Evolutionary conservation across 768 basidiomycete species (phyloP).

Genomic region (Hericium coralloides): DNA sequence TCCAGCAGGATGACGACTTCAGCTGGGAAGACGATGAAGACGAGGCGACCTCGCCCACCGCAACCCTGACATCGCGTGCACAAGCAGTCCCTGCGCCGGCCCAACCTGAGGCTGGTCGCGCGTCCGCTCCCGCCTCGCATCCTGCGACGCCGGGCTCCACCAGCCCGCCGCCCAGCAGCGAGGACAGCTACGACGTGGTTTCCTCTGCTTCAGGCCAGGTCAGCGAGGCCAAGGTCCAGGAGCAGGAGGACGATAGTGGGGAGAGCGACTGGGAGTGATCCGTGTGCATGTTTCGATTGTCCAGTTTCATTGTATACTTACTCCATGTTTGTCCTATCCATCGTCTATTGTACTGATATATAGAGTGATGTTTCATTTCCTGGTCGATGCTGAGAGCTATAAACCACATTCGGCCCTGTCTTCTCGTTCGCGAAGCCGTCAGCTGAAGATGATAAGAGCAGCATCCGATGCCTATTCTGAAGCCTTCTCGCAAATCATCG

Average conservation of each 20-base stretch:
- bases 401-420: no score
- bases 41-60: conserved; percentile 28
- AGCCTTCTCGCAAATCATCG: no score
- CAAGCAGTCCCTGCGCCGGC: not conserved
- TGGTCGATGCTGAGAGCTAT: no score
- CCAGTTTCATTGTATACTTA: not conserved
- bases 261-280: conserved; percentile 22
- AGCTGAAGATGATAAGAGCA: no score
- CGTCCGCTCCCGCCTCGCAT: not conserved
- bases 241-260: conserved; percentile 7
- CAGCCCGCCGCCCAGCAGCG: conserved; percentile 23
- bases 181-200: conserved; percentile 28
- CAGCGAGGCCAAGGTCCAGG: conserved; percentile 14
- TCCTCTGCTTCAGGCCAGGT: conserved; percentile 19
- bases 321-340: no score
- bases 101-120: not conserved
- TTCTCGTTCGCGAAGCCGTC: no score
- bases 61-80: conserved; percentile 2
- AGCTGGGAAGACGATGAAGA: conserved; percentile 93
- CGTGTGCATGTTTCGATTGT: conserved; percentile 1
- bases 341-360: no score
- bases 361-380: no score
- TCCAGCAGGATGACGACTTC: conserved; percentile 78
- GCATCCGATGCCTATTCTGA: no score
- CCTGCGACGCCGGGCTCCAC: conserved; percentile 12